A percentile compares a stretch with the other conserved stretches of the same genome.
These are phyloP conservation scores for Lachnellula subtilissima DNA, from an alignment of 2,329 filamentous ascomycete genomes.

Conservation along the genomic window DNA sequence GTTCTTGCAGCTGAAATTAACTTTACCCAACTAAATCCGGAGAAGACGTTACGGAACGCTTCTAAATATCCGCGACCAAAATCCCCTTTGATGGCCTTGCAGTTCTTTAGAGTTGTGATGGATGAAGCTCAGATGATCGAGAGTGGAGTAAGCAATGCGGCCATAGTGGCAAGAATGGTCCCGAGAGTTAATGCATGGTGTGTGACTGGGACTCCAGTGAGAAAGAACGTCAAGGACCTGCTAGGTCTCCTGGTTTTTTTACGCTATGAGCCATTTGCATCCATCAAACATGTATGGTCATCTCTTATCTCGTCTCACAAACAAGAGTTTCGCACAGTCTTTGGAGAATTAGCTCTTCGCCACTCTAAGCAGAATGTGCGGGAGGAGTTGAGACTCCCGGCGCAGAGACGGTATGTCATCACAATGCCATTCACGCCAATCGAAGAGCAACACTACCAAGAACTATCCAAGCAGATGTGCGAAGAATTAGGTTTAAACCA, in stretches of 20 bases:
- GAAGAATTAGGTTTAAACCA: conserved; percentile 60
- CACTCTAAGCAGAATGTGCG: conserved; percentile 82
- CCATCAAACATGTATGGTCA: conserved; percentile 61
- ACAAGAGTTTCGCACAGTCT: conserved; percentile 61
- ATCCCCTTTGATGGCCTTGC: conserved; percentile 74
- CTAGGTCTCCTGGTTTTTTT: conserved; percentile 79
- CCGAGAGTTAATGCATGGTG: conserved; percentile 87
- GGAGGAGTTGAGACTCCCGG: conserved; percentile 71
- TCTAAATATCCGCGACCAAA: conserved; percentile 61
- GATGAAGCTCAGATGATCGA: conserved; percentile 92
- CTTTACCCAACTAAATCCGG: conserved; percentile 65
- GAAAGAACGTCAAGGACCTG: conserved; percentile 73
- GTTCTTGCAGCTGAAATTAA: conserved; percentile 78
- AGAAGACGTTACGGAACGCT: conserved; percentile 58
- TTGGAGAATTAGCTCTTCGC: conserved; percentile 68
- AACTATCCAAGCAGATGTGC: conserved; percentile 71
- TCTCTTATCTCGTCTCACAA: conserved; percentile 58
- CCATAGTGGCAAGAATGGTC: conserved; percentile 71
- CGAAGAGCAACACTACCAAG: conserved; percentile 83
- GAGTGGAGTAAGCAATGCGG: conserved; percentile 77
- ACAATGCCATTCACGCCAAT: conserved; percentile 85
- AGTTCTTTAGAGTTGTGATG: conserved; percentile 65
- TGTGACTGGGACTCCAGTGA: conserved; percentile 84
- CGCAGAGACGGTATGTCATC: conserved; percentile 81
- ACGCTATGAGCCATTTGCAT: conserved; percentile 70